A percentile compares a stretch with the other conserved stretches of the same genome.
These are phyloP conservation scores for Immersiella caudata DNA, from an alignment of 495 filamentous ascomycete species.

Conservation along the genomic window DNA sequence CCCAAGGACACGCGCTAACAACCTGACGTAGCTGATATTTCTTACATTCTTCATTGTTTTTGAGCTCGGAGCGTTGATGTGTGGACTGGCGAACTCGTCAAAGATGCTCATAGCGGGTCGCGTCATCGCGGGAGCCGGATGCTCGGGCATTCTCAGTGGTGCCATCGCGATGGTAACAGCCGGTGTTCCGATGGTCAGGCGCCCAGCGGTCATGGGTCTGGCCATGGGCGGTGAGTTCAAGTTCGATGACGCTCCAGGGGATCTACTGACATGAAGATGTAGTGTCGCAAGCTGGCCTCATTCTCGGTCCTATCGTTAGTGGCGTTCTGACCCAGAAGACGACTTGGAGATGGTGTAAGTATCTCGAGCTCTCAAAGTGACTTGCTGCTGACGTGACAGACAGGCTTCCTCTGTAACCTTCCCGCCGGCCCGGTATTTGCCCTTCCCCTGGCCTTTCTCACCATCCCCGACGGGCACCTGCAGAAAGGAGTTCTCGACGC, in stretches of 20 bases:
- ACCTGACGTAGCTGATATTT: conserved; percentile 42
- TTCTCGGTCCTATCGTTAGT: conserved; percentile 57
- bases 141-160: conserved; percentile 55
- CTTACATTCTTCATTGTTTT: conserved; percentile 51
- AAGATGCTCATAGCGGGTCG: conserved; percentile 58
- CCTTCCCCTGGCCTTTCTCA: conserved; percentile 44
- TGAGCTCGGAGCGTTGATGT: conserved; percentile 57
- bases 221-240: conserved; percentile 24
- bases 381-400: neutral
- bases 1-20: neutral
- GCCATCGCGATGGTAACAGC: conserved; percentile 54
- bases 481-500: conserved; percentile 28
- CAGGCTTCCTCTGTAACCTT: conserved; percentile 60
- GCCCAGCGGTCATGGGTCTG: conserved; percentile 35
- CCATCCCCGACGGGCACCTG: conserved; percentile 46
- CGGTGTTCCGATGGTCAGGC: conserved; percentile 49
- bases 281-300: conserved; percentile 43
- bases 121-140: conserved; percentile 55
- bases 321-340: conserved; percentile 59
- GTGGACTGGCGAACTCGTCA: conserved; percentile 54
- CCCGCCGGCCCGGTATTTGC: conserved; percentile 35
- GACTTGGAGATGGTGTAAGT: conserved; percentile 45
- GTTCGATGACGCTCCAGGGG: neutral
- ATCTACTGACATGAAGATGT: neutral
- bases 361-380: neutral